These are phyloP conservation scores for Elymus sibiricus DNA, from an alignment of 176 grass and related monocot species.

Conservation along the genomic window DNA sequence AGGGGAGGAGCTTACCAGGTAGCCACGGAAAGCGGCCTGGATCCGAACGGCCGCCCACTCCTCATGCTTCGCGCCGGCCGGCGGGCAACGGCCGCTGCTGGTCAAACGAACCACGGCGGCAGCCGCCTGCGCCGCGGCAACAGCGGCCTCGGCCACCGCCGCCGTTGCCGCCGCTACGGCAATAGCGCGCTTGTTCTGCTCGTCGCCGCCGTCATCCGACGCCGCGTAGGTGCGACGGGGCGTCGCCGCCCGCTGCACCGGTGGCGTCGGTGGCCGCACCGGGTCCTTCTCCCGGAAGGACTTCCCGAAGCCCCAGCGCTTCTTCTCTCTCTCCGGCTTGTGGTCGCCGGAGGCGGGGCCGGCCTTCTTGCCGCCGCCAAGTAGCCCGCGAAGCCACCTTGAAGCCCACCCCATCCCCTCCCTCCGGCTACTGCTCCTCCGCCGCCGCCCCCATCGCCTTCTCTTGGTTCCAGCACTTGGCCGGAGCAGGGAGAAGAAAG, in stretches of 20 bases:
- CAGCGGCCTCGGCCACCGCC: slow-evolving; percentile 77
- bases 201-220: slow-evolving; percentile 33
- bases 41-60: slow-evolving; percentile 75
- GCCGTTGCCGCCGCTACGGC: slow-evolving; percentile 87
- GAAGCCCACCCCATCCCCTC: slow-evolving; percentile 66
- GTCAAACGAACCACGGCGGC: slow-evolving; percentile 80
- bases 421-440: slow-evolving; percentile 6
- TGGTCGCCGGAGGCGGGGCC: slow-evolving; percentile 12
- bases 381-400: slow-evolving; percentile 67
- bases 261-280: slow-evolving; percentile 7
- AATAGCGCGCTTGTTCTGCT: slow-evolving; percentile 90
- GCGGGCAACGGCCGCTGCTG: slow-evolving; percentile 50
- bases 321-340: slow-evolving; percentile 44
- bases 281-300: slow-evolving; percentile 63
- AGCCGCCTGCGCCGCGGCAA: slow-evolving; percentile 76
- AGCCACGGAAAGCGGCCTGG: slow-evolving; percentile 84
- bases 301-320: slow-evolving; percentile 59
- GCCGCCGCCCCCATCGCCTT: background rate
- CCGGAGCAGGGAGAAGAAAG: slow-evolving; percentile 21
- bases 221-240: slow-evolving; percentile 18
- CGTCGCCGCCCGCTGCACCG: slow-evolving; percentile 2
- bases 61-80: slow-evolving; percentile 34
- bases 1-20: slow-evolving; percentile 58
- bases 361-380: slow-evolving; percentile 59
- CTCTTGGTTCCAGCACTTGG: background rate